phyloP scores from a whole-genome alignment of 2,329 filamentous ascomycete genomes.

The Exophiala sp. region DNA sequence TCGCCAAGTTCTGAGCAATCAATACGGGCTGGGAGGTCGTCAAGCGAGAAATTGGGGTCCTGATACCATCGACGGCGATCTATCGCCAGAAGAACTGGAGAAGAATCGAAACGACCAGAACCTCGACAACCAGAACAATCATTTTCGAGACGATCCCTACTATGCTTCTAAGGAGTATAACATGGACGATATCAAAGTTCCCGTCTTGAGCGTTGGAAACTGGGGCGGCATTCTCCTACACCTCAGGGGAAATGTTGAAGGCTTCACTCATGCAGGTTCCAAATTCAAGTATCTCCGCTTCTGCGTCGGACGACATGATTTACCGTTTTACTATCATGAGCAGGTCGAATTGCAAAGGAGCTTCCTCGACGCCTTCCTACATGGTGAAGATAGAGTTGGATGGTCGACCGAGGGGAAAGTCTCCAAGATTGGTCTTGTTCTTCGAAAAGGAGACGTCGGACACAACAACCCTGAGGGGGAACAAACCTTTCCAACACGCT shows the following conservation, averaged over 20 bases:
- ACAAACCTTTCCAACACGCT: conserved; percentile 52
- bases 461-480: conserved; percentile 63
- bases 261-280: conserved; percentile 60
- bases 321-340: conserved; percentile 69
- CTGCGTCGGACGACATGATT: conserved; percentile 66
- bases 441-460: conserved; percentile 65
- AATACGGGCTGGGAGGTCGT: conserved; percentile 59
- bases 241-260: conserved; percentile 65
- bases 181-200: conserved; percentile 64
- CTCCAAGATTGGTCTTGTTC: conserved; percentile 57
- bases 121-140: conserved; percentile 47
- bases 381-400: conserved; percentile 57
- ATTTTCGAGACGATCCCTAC: conserved; percentile 61
- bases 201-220: conserved; percentile 64
- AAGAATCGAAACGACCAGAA: conserved; percentile 42
- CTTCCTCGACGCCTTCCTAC: conserved; percentile 70
- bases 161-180: conserved; percentile 64
- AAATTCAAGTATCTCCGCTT: conserved; percentile 66
- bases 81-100: conserved; percentile 35
- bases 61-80: conserved; percentile 41
- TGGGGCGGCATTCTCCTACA: conserved; percentile 70
- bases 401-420: conserved; percentile 34
- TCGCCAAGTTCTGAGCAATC: conserved; percentile 59
- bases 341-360: conserved; percentile 65
- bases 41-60: conserved; percentile 52